Evolutionary conservation across 768 basidiomycete species (phyloP).

Genomic region (Lactarius vividus): DNA sequence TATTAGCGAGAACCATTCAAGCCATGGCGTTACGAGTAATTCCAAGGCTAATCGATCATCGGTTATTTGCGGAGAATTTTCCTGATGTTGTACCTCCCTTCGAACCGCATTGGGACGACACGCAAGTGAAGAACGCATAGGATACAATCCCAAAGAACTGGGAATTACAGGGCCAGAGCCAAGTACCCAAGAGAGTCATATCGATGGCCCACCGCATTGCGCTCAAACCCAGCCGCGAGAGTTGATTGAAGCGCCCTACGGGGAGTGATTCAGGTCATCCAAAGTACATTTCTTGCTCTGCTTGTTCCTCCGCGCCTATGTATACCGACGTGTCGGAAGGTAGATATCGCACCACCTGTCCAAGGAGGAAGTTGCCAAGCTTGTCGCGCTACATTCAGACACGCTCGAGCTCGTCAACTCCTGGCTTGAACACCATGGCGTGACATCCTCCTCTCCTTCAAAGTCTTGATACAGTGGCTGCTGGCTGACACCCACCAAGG

Average conservation of each 20-base stretch:
- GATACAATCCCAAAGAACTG: background rate
- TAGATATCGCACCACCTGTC: slow-evolving; percentile 61
- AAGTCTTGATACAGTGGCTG: slow-evolving; percentile 45
- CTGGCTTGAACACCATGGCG: slow-evolving; percentile 55
- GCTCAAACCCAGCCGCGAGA: slow-evolving; percentile 18
- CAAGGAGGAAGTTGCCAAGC: slow-evolving; percentile 53
- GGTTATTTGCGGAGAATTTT: background rate
- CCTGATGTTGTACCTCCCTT: slow-evolving; percentile 3
- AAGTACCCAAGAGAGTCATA: slow-evolving; percentile 6
- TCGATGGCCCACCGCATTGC: slow-evolving; percentile 18
- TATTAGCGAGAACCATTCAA: slow-evolving; percentile 52
- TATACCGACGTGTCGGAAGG: background rate
- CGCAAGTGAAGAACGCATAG: slow-evolving; percentile 20
- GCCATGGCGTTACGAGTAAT: background rate
- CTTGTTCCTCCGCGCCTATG: slow-evolving; percentile 13
- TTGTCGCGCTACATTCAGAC: slow-evolving; percentile 52
- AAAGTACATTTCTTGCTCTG: slow-evolving; percentile 37
- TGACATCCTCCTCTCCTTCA: slow-evolving; percentile 38
- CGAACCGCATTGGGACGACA: slow-evolving; percentile 16
- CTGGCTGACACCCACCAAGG: slow-evolving; percentile 54
- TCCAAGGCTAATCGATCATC: background rate
- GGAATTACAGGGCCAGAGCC: background rate
- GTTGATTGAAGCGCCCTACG: slow-evolving; percentile 17
- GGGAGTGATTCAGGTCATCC: slow-evolving; percentile 15
- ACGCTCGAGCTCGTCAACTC: slow-evolving; percentile 48